A percentile compares a stretch with the other conserved stretches of the same genome.
phyloP scores from a whole-genome alignment of 1,284 basidiomycete species.

The Sparassis latifolia region DNA sequence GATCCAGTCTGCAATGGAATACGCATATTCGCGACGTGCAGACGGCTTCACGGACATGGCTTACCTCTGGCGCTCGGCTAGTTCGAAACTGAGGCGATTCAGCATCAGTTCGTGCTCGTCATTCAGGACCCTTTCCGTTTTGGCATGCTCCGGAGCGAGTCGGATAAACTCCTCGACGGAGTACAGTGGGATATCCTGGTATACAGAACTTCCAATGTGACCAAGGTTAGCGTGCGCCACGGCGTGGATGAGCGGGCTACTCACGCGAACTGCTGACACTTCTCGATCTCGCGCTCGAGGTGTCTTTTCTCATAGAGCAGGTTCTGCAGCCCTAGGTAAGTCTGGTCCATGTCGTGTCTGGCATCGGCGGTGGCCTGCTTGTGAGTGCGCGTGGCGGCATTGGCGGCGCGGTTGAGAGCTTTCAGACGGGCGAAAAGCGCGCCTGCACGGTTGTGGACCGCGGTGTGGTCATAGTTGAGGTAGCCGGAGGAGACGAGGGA shows the following conservation, averaged over 20 bases:
- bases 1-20: constrained; percentile 47
- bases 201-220: constrained; percentile 44
- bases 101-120: constrained; percentile 77
- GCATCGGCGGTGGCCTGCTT: constrained; percentile 72
- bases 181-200: constrained; percentile 74
- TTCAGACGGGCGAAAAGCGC: constrained; percentile 73
- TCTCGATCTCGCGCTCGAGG: constrained; percentile 79
- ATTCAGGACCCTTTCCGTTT: constrained; percentile 48
- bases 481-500: constrained; percentile 47
- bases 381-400: constrained; percentile 56
- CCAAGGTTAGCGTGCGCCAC: constrained; percentile 2
- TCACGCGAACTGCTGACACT: constrained; percentile 81
- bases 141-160: constrained; percentile 62
- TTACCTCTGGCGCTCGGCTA: constrained; percentile 74
- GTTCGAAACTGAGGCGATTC: constrained; percentile 74
- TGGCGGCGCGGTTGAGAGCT: constrained; percentile 65
- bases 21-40: constrained; percentile 1
- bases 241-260: constrained; percentile 17
- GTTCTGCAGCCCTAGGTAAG: constrained; percentile 75
- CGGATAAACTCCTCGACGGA: constrained; percentile 55
- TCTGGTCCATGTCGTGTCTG: constrained; percentile 77
- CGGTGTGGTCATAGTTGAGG: constrained; percentile 40
- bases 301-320: constrained; percentile 79
- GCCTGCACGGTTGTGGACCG: constrained; percentile 56
- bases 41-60: constrained; percentile 6